Base-by-base conservation (phyloP, 345 rosid species). In the Salix brachista region DNA sequence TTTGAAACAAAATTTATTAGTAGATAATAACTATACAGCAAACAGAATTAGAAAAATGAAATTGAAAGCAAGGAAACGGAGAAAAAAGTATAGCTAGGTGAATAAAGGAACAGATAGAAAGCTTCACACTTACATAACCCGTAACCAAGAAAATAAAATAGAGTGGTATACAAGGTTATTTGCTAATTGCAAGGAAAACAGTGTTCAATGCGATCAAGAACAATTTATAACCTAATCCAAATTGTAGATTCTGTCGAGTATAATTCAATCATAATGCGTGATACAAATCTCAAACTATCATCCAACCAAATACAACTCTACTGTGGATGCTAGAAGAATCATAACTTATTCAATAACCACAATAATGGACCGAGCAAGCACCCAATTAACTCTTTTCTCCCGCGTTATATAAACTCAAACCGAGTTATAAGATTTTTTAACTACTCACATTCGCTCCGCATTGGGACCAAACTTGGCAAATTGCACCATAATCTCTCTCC, bases 401-500 rank as follows among this genome's bases (percentile, higher is more conserved):
- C 62, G 10, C 62, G 1, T 56, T 56, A 56, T 9, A n/a, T 56
- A n/a, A 3, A 56, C 26, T 56, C 26, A 56, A n/a, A 56, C 23
- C 5, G 23, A 56, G 28, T 56, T n/a, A 6, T 11, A 18, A 4
- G 37, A 13, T 7, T 44, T 32, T 41, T n/a, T 30, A 19, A 58
- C 65, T 1, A n/a, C 67, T 72, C 39, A 72, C 76, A 42, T 73
- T 48, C 39, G 48, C 60, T 73, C 76, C 5, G 76, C 76, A 58
- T 73, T 73, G 8, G 81, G 81, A 4, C 77, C 77, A 58, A 69
- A 79, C 50, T 74, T 79, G 3, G 82, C 82, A 36, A 74, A 74
- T 41, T 79, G 82, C 37, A 79, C 82, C 19, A 77, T 75, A 30
- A 79, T 79, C 70, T 79, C 82, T 34, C 82, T 71, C 14, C 82